Base-by-base conservation (phyloP, 1,284 basidiomycete species). In the Papiliotrema flavescens region DNA sequence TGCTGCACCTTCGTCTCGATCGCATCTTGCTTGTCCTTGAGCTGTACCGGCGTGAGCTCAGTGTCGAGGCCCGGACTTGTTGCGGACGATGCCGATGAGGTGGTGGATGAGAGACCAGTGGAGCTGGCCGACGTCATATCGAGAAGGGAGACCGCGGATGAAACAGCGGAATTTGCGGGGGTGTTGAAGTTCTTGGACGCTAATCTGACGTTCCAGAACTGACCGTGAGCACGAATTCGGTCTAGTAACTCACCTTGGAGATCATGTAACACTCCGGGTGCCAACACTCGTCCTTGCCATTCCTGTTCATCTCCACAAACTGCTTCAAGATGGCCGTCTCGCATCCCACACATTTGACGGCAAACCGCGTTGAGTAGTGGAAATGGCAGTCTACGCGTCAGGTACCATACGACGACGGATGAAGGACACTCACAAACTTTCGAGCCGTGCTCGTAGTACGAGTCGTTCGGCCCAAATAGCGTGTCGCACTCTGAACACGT, bases 211-310 rank as follows among this genome's bases (percentile, higher is more conserved):
- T 98, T 98, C 95, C 95, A 98, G 75, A 98, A 98, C 89, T 94
- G 73, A 34, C 26, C 42, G 43, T 46, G 36, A 54, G 51, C 22
- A 23, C 9, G 35, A 49, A 23, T 15, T 8, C 14, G 5, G 35
- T 32, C 42, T 20, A 13, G 23, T 15, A n/a, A 42, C 80, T 53
- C 56, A 91, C 90, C 82, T 96, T 98, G 79, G 98, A 95, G 67
- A 98, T 98, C 94, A 98, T 98, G 77, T 98, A 98, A 77, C 95
- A 99, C 78, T 99, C 95, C 48, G 95, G 95, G 82, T 99, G 95
- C 95, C 96, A 99, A 73, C 96, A 98, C 79, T 98, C 96, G 78
- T 98, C 93, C 55, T 86, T 83, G 82, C 90, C 91, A 78, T 98
- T 98, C 60, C 95, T 84, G 71, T 98, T 98, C 79, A 99, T 98